Conservation (phyloP, 192 early-diverging fungal species). For the Glomus cerebriforme region DNA sequence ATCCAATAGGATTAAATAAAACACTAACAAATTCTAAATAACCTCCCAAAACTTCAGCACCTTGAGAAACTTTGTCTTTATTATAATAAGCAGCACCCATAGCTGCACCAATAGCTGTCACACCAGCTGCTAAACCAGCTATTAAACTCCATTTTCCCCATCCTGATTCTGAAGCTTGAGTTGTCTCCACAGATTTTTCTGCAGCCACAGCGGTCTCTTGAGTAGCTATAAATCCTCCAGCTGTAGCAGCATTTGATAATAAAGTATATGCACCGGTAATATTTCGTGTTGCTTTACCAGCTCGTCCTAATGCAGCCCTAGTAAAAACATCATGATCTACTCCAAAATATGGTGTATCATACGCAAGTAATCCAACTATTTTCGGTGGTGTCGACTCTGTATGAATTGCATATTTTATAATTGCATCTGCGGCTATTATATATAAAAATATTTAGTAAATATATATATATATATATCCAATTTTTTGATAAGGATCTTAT, state of each 20-base stretch:
- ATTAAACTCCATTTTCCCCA: conserved; percentile 45
- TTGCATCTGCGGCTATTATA: conserved; percentile 50
- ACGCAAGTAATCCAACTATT: conserved; percentile 55
- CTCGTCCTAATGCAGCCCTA: conserved; percentile 15
- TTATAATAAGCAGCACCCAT: conserved; percentile 39
- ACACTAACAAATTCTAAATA: conserved; percentile 56
- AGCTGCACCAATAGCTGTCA: conserved; percentile 44
- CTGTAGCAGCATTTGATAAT: neutral
- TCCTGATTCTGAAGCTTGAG: conserved; percentile 1
- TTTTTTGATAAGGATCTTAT: too few species aligned
- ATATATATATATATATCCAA: neutral
- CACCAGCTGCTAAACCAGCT: conserved; percentile 44
- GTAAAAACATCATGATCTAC: conserved; percentile 46
- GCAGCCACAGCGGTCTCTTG: too few species aligned
- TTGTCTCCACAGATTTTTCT: neutral
- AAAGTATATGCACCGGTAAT: neutral
- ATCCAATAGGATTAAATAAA: conserved; percentile 45
- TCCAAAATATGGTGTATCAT: conserved; percentile 59
- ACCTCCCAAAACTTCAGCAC: conserved; percentile 41
- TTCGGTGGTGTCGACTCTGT: conserved; percentile 22
- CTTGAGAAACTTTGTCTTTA: conserved; percentile 37
- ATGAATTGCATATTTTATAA: conserved; percentile 35
- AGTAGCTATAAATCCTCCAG: neutral
- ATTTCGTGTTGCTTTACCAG: neutral
- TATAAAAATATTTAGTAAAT: neutral